Base-by-base conservation (phyloP, 1,139 yeast species). In the Candida glucosophila region DNA sequence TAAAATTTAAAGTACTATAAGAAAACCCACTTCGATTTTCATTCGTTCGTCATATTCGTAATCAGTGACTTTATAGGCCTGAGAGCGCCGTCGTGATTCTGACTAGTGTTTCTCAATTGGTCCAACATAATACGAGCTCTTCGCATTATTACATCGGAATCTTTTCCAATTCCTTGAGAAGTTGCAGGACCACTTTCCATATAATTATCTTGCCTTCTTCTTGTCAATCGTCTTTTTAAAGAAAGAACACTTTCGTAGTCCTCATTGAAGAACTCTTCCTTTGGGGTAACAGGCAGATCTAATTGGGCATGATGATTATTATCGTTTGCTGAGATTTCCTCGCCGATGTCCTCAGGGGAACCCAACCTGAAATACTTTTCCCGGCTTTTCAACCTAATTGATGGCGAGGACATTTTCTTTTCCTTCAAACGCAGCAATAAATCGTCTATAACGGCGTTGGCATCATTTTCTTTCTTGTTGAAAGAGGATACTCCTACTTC, bases 41-140 rank as follows among this genome's bases (percentile, higher is more conserved):
- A n/a, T n/a, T n/a, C n/a, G n/a, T n/a, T n/a, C n/a, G n/a, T n/a
- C n/a, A n/a, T n/a, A n/a, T n/a, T n/a, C n/a, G n/a, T n/a, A n/a
- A n/a, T n/a, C n/a, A n/a, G n/a, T n/a, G n/a, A n/a, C n/a, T n/a
- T n/a, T n/a, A n/a, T n/a, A n/a, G n/a, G n/a, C n/a, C n/a, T n/a
- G n/a, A n/a, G n/a, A n/a, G n/a, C n/a, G n/a, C n/a, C n/a, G n/a
- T n/a, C n/a, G n/a, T n/a, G n/a, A n/a, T n/a, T n/a, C n/a, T n/a
- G n/a, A n/a, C n/a, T n/a, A n/a, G n/a, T n/a, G n/a, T 30, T 38
- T 20, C 69, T 34, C 15, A 64, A 41, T 27, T 58, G 57, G 26
- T 47, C 50, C 30, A 64, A 49, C 69, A 64, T 62, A 0, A 55
- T 53, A 30, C 60, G 67, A 1, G 70, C 67, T 28, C 71, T 35